Percentiles rank a stretch among this genome's conserved stretches.
These are phyloP conservation scores for Trametes punicea DNA, from an alignment of 768 basidiomycete genomes.

Conservation along the genomic window DNA sequence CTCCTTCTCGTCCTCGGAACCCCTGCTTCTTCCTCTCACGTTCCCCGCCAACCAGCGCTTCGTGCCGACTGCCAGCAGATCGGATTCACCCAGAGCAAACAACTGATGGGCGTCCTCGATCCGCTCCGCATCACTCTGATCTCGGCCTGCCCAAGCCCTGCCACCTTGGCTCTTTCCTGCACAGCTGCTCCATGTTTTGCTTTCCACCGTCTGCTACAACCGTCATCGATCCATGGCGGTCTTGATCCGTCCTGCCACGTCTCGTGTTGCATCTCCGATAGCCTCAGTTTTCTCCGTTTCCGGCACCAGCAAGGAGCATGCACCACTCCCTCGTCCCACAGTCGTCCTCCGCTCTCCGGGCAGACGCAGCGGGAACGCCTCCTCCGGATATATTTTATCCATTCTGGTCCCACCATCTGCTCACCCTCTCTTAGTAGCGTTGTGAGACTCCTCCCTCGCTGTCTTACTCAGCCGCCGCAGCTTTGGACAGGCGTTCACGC, in stretches of 20 bases:
- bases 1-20: background rate
- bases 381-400: no score
- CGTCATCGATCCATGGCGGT: background rate
- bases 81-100: no score
- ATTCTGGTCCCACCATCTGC: no score
- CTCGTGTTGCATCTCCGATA: background rate
- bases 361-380: background rate
- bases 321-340: background rate
- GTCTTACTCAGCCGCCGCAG: no score
- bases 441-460: no score
- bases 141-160: background rate
- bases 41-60: no score
- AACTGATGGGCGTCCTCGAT: background rate
- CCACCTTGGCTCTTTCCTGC: background rate
- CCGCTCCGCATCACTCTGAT: background rate
- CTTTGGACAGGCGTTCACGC: no score
- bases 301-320: background rate
- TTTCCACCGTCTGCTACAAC: background rate
- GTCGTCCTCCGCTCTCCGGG: background rate
- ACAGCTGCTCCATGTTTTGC: background rate
- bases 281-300: background rate
- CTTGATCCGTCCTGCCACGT: background rate
- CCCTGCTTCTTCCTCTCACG: no score
- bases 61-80: no score
- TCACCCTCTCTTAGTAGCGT: no score